Evolutionary conservation across 805 yeast species (phyloP), one percentile per base, ranked within the genome.

Genomic region (Lachancea lanzarotensis): DNA sequence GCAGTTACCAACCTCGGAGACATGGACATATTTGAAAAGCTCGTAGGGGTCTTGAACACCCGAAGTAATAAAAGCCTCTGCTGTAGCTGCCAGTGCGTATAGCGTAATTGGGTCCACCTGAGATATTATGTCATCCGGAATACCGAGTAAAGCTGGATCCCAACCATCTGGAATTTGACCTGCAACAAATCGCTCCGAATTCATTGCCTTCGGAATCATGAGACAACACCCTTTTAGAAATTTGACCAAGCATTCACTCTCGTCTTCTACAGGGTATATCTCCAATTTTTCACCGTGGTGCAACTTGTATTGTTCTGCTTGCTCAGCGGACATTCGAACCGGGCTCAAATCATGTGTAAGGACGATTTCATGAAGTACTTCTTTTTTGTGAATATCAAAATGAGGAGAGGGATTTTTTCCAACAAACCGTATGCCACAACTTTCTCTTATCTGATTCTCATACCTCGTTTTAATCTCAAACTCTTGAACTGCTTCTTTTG

Each of bases 21-120:
- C 88, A 64, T 87, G 95, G 41, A 88, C 90, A 60, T 87, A 88
- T 71, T 85, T 81, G 75, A 87, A 87, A 71, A 88, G 83, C 70
- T 87, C 96, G 65, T 84, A 87, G 43, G 96, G 95, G 65, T 87
- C 95, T 44, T 93, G 83, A 55, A 87, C 67, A 74, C 96, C 96
- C 44, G 95, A 75, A 43, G 84, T 68, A 49, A 87, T 71, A 51
- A 87, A 75, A 2, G 95, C 93, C 70, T 87, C 95, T 43, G 79
- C 88, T 35, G 95, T 86, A 5, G 93, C 73, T 36, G 87, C 95
- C 62, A 87, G 73, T 35, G 82, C 89, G 65, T 72, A 87, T 56
- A 87, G 74, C 19, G 95, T 86, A 59, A 86, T 74, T 4, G 90
- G 91, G 65, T 87, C 95, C 47, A 87, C 95, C 68, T 87, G 95